Percentiles rank a stretch among this genome's conserved stretches.
Evolutionary conservation across 805 yeast genomes (phyloP).

Genomic region (Saturnispora gosingensis): DNA sequence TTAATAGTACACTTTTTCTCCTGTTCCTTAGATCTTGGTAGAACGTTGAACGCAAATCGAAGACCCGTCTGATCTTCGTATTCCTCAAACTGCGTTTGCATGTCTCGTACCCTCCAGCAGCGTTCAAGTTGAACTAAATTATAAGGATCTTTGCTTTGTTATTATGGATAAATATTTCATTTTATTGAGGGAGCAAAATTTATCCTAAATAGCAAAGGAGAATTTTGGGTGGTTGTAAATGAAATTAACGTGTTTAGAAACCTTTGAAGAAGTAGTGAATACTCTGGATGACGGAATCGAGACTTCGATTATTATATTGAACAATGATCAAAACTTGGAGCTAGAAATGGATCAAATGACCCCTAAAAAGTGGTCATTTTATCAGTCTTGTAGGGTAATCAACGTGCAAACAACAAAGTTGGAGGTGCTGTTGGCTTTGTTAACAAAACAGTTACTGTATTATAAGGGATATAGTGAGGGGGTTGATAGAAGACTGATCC

Average conservation of each 20-base stretch:
- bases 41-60: slow-evolving; percentile 62
- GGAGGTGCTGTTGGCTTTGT: background rate
- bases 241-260: background rate
- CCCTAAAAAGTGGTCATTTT: background rate
- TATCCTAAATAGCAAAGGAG: background rate
- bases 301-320: background rate
- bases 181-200: background rate
- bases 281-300: background rate
- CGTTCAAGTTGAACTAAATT: background rate
- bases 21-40: slow-evolving; percentile 47
- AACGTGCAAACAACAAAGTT: background rate
- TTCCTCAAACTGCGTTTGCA: slow-evolving; percentile 32
- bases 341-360: background rate
- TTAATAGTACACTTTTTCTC: slow-evolving; percentile 46
- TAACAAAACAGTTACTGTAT: background rate
- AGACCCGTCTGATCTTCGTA: slow-evolving; percentile 68
- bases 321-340: background rate
- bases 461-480: background rate
- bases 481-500: slow-evolving; percentile 6
- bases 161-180: background rate
- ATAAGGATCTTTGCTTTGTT: background rate
- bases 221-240: background rate
- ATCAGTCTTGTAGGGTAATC: background rate
- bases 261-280: background rate
- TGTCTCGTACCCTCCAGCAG: background rate